Evolutionary conservation across 257 asterid species (phyloP).

Genomic region (Ilex aquifolium): DNA sequence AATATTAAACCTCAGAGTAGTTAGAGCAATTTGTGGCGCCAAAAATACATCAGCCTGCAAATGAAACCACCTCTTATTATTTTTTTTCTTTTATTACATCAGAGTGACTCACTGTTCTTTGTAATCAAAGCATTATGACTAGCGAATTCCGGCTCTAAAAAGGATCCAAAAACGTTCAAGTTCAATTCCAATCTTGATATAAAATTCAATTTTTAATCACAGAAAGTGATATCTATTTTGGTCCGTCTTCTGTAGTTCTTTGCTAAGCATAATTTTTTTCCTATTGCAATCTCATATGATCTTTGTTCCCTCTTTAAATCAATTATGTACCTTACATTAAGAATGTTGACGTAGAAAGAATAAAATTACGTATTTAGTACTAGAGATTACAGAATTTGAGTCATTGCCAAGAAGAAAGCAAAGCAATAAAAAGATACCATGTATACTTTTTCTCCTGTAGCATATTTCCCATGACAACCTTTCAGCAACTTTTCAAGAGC

Average conservation of each 20-base stretch:
- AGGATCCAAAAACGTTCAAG: neutral
- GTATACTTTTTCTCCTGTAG: conserved; percentile 50
- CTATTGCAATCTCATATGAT: too few species aligned
- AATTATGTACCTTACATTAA: too few species aligned
- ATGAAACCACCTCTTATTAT: neutral
- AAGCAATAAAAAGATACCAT: conserved; percentile 35
- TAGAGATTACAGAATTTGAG: too few species aligned
- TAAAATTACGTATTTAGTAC: too few species aligned
- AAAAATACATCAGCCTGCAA: conserved; percentile 84
- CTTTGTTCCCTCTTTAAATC: too few species aligned
- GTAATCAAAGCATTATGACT: too few species aligned
- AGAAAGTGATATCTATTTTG: neutral
- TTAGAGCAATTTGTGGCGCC: conserved; percentile 69
- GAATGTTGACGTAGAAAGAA: too few species aligned
- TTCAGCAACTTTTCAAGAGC: conserved; percentile 68
- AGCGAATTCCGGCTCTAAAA: neutral
- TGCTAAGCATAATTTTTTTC: neutral
- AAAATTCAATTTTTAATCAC: too few species aligned
- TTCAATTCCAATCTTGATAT: too few species aligned
- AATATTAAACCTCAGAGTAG: conserved; percentile 45
- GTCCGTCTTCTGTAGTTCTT: neutral
- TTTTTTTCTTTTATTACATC: too few species aligned
- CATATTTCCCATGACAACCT: conserved; percentile 34
- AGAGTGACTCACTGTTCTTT: too few species aligned
- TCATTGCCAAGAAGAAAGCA: neutral